Percentiles rank a stretch among this genome's conserved stretches.
Evolutionary conservation across 148 eudicot species (phyloP).

Genomic region (Heliamphora exappendiculata): DNA sequence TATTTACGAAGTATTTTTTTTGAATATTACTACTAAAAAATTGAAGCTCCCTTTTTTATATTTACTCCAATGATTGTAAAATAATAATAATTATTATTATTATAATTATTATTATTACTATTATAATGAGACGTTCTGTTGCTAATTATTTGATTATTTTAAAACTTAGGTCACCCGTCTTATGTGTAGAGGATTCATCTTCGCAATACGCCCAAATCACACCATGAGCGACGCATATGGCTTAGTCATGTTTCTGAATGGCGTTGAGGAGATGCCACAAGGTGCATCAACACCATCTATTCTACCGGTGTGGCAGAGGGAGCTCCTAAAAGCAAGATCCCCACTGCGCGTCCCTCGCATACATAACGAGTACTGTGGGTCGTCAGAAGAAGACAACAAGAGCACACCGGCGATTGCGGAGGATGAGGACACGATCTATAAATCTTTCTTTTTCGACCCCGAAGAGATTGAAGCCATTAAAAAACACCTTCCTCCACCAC

Average conservation of each 20-base stretch:
- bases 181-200: slow-evolving; percentile 15
- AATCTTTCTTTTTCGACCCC: slow-evolving; percentile 16
- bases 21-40: background rate
- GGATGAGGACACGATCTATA: background rate
- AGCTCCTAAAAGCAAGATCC: slow-evolving; percentile 15
- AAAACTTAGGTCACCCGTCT: slow-evolving; percentile 16
- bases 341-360: slow-evolving; percentile 8
- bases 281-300: slow-evolving; percentile 7
- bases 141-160: too few relatives aligned
- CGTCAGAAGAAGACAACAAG: too few relatives aligned
- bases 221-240: slow-evolving; percentile 12
- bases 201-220: slow-evolving; percentile 18
- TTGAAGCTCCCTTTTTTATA: background rate
- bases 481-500: background rate
- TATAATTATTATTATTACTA: too few relatives aligned
- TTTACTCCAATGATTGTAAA: background rate
- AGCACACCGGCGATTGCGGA: background rate
- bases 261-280: slow-evolving; percentile 8
- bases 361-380: slow-evolving; percentile 12
- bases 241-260: slow-evolving; percentile 7
- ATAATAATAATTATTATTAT: too few relatives aligned
- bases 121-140: too few relatives aligned
- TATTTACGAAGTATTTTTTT: too few relatives aligned
- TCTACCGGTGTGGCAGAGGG: slow-evolving; percentile 15
- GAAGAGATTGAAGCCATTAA: background rate